Evolutionary conservation across 1,284 basidiomycete genomes (phyloP), one percentile per base, ranked within the genome.

Genomic region (Heterobasidion annosum): DNA sequence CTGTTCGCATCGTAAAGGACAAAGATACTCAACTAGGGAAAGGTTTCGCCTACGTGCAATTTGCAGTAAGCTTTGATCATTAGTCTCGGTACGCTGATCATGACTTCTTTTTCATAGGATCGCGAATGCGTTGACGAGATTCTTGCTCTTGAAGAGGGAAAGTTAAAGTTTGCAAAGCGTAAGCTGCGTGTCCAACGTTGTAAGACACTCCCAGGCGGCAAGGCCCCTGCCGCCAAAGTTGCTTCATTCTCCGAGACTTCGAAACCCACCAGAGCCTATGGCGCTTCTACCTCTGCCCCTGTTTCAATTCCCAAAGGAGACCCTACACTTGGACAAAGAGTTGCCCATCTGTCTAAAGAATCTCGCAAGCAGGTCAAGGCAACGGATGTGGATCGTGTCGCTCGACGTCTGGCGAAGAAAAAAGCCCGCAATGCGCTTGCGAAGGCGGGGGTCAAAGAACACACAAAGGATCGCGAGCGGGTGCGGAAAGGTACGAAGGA

Each of bases 11-110:
- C 57, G 79, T 99, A 48, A 81, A 93, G 48, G 96, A 99, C 70
- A 83, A 83, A 62, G 93, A 93, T 55, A 97, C 93, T 0, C 94
- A 95, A 62, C 79, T 98, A 37, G 96, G 96, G n/a, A 98, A 98
- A 72, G 96, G 96, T 1, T 96, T 99, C 66, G 95, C 88, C 9
- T 98, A 98, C 67, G 86, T 98, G 8, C 86, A 93, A 62, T 93
- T 98, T 61, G 67, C 75, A 53, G 94, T 93, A 67, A 64, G 86
- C 79, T 13, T 48, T 44, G 51, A 52, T 34, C 32, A 25, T 49
- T 45, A 25, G 19, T 55, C 25, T 48, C 12, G 8, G 54, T 50
- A 33, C 48, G 50, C n/a, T 18, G 32, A 18, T 33, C 52, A 16
- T 16, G 33, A 61, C 57, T 57, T 13, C 8, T 33, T 42, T 40